Base-by-base conservation (phyloP, 2,329 filamentous ascomycete species). In the Ophiostoma quercus region DNA sequence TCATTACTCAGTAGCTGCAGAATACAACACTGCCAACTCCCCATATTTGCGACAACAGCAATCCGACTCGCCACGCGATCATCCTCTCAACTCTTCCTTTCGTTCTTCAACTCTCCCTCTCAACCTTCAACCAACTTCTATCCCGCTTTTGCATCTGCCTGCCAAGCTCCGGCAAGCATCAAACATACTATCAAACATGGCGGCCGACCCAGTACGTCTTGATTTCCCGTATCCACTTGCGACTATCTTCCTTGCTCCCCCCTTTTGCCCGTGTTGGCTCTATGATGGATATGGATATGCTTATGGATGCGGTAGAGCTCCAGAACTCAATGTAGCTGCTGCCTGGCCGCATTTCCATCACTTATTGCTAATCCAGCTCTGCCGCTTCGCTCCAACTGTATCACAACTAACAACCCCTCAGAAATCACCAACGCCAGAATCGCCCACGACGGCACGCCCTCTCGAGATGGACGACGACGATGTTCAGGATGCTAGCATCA, bases 381-480 rank as follows among this genome's bases (percentile, higher is more conserved):
- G n/a, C 37, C 19, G 39, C 39, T 66, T 66, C 3, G 11, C 67
- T 5, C 1, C 22, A 22, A 2, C 39, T 37, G 14, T 57, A 5
- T 14, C 22, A 41, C 54, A 67, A 39, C 68, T 51, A 66, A 54
- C 47, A 14, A 16, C 32, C 76, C 22, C 8, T 7, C 43, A 70
- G 69, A 87, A 86, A 74, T 75, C 77, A 54, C 76, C 79, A 47
- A 75, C 77, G 14, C 84, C 87, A 51, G 88, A 90, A 79, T 90
- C 88, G 66, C 88, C 88, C 11, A 90, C 88, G 12, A 90, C 88
- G 63, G 87, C 84, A 69, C 81, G 83, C 75, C 87, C 88, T 8
- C 82, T 90, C 85, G 88, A 90, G 72, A 84, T 90, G 81, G 88
- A 90, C 76, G 89, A 91, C 80, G 88, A 91, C 75, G 89, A 90